Evolutionary conservation across 495 filamentous ascomycete genomes (phyloP).

Genomic region (Xylaria longipes): DNA sequence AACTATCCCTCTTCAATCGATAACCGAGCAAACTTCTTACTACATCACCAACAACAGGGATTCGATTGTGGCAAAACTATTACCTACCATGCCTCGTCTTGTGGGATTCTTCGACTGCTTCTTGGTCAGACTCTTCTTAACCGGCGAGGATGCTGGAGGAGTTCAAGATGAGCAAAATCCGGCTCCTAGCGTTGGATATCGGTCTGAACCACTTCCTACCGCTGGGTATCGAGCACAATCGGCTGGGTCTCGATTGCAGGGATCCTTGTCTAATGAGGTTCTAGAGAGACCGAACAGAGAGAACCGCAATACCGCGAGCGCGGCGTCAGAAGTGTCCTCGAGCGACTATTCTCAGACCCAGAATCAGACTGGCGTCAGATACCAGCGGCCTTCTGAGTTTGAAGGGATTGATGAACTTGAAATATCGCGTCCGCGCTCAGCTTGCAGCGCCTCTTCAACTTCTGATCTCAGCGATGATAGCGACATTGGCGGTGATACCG

Average conservation of each 20-base stretch:
- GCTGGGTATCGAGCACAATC: not conserved
- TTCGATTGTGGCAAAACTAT: not conserved
- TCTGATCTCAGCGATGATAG: not conserved
- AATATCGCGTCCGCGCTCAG: not conserved
- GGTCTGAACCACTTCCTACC: not conserved
- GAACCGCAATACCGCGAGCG: too few relatives aligned
- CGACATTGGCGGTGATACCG: not conserved
- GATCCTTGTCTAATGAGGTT: not conserved
- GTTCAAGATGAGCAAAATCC: not conserved
- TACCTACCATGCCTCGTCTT: not conserved
- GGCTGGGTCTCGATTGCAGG: not conserved
- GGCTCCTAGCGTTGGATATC: not conserved
- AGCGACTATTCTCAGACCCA: not conserved
- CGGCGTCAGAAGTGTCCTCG: not conserved
- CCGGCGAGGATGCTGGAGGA: not conserved
- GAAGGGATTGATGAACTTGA: not conserved
- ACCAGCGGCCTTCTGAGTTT: not conserved
- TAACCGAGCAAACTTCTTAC: not conserved
- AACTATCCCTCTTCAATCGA: not conserved
- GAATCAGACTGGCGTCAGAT: too few relatives aligned
- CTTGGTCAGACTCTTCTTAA: not conserved
- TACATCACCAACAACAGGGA: not conserved
- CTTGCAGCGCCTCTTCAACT: not conserved
- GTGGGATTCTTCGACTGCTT: not conserved
- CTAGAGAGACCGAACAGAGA: not conserved